Evolutionary conservation across 108 stramenopile species (phyloP), one percentile per base, ranked within the genome.

Genomic region (Skeletonema grethae): DNA sequence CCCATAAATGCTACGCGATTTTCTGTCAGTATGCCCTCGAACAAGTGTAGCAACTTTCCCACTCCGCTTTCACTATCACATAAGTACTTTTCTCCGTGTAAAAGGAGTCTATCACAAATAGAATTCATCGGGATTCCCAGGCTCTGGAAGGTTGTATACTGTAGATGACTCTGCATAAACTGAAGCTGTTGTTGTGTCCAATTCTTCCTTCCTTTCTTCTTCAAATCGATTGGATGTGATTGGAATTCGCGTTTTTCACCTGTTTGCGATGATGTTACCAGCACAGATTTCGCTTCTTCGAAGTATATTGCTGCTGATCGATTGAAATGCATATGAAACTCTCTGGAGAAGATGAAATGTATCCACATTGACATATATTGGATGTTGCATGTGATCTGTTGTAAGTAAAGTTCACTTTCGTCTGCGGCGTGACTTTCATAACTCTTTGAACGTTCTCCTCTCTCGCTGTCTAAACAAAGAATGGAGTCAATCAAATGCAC

Each of bases 401-500:
- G 55, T 67, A 57, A 31, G 46, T 69, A n/a, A 29, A 13, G 28
- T 36, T 39, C 50, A 30, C 18, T 48, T 32, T 70, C 63, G 13
- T 31, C 5, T 12, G 9, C 3, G 57, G 58, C 61, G 32, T 10
- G 55, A 38, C 2, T 20, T 57, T 20, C 20, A 4, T 15, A 4
- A 24, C 32, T 3, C 22, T 4, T 3, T 3, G 39, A 22, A 12
- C 48, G 31, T 59, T 53, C 22, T 32, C 16, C 18, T 55, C 32
- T 43, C 18, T 69, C 16, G 63, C 75, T 13, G 58, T 86, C 86
- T 45, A 84, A 72, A 9, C 76, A 73, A 38, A 94, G 61, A 30
- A 90, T 70, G 63, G 61, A 86, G 67, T 91, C 90, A 18, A 91
- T 72, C 75, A 94, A 46, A 65, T 91, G 84, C 1, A 86, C 78